Evolutionary conservation across 2,329 filamentous ascomycete species (phyloP), one percentile per base, ranked within the genome.

Genomic region (Ampelomyces quisqualis): DNA sequence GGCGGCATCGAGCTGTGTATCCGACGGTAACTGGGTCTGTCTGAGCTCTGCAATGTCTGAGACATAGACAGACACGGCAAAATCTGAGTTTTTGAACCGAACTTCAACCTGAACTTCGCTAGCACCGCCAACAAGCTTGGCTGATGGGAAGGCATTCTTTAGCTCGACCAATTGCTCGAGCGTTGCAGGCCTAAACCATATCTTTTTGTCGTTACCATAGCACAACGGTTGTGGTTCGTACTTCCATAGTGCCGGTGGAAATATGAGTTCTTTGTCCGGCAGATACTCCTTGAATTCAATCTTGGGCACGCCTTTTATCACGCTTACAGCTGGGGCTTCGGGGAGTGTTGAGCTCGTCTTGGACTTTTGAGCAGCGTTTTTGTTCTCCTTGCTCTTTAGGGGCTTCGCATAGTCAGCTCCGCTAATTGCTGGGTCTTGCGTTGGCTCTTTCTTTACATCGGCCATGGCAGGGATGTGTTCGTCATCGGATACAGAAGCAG

Each of bases 51-150:
- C 75, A 44, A 97, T 95, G 61, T 97, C 91, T 2, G 90, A 90
- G 5, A 96, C 85, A 54, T 86, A 97, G 0, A 97, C 87, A 0
- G 90, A 96, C 1, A 89, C 82, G 1, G 86, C 84, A 61, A 96
- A 97, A 55, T 89, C 81, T 68, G 94, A 80, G 2, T 87, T 88
- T 72, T 97, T 97, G 79, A 97, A 97, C 65, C 95, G 95, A 69
- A 95, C 86, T 68, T 97, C 91, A 40, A 97, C 95, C 69, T 97
- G 91, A 0, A 91, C 96, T 69, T 97, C 91, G 9, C 89, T 95
- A 61, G 90, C 95, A 46, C 91, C 91, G 30, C 90, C 90, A 37
- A 97, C 93, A 43, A 97, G 82, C 69, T 97, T 97, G 5, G 90
- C 89, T n/a, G 84, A 82, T 0, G 91, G 91, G 49, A 88, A 85